These are phyloP conservation scores for Dichotomopilus funicola DNA, from an alignment of 2,329 filamentous ascomycete genomes.

Conservation along the genomic window DNA sequence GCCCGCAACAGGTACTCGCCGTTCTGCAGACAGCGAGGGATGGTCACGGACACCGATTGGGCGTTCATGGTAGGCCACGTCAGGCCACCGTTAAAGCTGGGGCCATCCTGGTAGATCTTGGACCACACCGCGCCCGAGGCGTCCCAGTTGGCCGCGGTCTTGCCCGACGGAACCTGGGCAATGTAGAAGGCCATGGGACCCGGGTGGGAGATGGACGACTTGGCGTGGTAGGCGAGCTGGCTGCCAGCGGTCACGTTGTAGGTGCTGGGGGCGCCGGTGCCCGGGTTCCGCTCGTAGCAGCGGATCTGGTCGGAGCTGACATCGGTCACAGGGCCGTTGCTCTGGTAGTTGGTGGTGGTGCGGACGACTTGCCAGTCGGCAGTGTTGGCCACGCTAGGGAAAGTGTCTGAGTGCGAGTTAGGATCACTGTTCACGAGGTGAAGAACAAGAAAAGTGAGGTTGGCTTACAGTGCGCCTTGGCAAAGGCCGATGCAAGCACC, in stretches of 20 bases:
- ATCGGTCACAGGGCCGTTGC: conserved; percentile 43
- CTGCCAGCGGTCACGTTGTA: conserved; percentile 39
- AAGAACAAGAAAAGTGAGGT: not conserved
- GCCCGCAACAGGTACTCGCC: conserved; percentile 44
- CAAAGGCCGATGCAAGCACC: conserved; percentile 23
- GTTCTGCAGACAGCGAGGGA: conserved; percentile 39
- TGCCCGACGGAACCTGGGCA: conserved; percentile 34
- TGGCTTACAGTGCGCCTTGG: conserved; percentile 35
- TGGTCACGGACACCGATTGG: conserved; percentile 32
- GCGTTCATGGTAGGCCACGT: conserved; percentile 27
- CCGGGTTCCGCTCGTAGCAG: conserved; percentile 41
- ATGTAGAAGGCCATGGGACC: conserved; percentile 36
- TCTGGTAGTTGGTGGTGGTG: conserved; percentile 44
- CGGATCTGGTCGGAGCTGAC: conserved; percentile 42
- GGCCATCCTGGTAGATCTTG: conserved; percentile 40
- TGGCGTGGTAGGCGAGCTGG: conserved; percentile 39
- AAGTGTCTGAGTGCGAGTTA: conserved; percentile 30
- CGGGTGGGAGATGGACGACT: conserved; percentile 37
- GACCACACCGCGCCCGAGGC: conserved; percentile 35
- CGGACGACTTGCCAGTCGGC: conserved; percentile 42
- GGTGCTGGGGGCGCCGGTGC: conserved; percentile 35
- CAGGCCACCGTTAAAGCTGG: conserved; percentile 32
- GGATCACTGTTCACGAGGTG: not conserved
- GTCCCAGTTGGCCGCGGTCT: conserved; percentile 34
- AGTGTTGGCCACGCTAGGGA: conserved; percentile 34